Evolutionary conservation across 2,329 filamentous ascomycete genomes (phyloP).

Genomic region (Lasiodiplodia gonubiensis): DNA sequence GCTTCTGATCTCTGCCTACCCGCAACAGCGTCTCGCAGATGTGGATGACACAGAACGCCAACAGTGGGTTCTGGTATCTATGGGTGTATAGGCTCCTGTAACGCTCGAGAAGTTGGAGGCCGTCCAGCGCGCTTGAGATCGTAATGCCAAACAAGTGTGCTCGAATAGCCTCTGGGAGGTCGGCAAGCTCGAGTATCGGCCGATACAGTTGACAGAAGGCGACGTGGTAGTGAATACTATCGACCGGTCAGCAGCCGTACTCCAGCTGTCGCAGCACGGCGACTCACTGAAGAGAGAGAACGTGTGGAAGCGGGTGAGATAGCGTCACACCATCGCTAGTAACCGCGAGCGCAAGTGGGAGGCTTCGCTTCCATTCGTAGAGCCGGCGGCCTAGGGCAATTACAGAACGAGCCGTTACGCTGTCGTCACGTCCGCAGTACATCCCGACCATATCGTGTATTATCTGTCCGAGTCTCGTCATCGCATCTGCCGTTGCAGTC

Average conservation of each 20-base stretch:
- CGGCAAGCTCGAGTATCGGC: slow-evolving; percentile 33
- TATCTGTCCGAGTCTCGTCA: slow-evolving; percentile 34
- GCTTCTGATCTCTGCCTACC: slow-evolving; percentile 23
- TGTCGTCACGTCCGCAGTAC: slow-evolving; percentile 35
- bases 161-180: slow-evolving; percentile 30
- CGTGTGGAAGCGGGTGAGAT: slow-evolving; percentile 34
- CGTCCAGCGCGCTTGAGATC: slow-evolving; percentile 32
- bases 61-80: slow-evolving; percentile 35
- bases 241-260: not conserved
- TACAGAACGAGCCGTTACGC: slow-evolving; percentile 32
- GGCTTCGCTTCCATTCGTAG: slow-evolving; percentile 33
- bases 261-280: not conserved
- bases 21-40: slow-evolving; percentile 35
- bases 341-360: slow-evolving; percentile 32
- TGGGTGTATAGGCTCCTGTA: slow-evolving; percentile 33
- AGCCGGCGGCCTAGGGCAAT: slow-evolving; percentile 33
- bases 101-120: slow-evolving; percentile 33
- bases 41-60: slow-evolving; percentile 37
- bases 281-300: slow-evolving; percentile 38
- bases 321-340: slow-evolving; percentile 25
- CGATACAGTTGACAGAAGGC: slow-evolving; percentile 37
- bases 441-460: slow-evolving; percentile 34
- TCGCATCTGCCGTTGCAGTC: slow-evolving; percentile 33
- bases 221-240: slow-evolving; percentile 37
- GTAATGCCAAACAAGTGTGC: slow-evolving; percentile 32